A percentile compares a stretch with the other conserved stretches of the same genome.
Evolutionary conservation across 2,329 filamentous ascomycete genomes (phyloP).

Genomic region (Beauveria varroae): DNA sequence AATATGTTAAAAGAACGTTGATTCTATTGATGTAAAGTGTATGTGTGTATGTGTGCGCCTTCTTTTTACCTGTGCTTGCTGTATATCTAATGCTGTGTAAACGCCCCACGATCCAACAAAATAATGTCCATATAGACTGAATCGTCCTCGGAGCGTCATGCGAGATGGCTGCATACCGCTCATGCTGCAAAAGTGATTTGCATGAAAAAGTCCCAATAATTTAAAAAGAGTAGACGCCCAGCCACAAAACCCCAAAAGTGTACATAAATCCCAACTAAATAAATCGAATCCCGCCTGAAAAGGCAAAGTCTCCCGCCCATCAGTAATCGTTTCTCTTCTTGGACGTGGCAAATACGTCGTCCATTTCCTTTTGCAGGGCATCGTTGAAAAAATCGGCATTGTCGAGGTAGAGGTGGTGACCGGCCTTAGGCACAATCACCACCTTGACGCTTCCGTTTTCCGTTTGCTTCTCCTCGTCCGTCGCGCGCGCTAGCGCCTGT

Average conservation of each 20-base stretch:
- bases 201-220: not conserved
- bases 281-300: too few species aligned
- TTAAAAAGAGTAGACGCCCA: not conserved
- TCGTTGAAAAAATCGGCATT: conserved; percentile 52
- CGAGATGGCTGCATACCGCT: not conserved
- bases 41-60: not conserved
- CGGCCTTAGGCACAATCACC: conserved; percentile 58
- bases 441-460: conserved; percentile 83
- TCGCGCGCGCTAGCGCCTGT: conserved; percentile 53
- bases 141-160: not conserved
- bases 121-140: not conserved
- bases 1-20: too few species aligned
- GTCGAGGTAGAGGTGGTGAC: conserved; percentile 54
- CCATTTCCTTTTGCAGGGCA: conserved; percentile 44
- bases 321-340: conserved; percentile 11
- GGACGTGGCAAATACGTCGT: conserved; percentile 34
- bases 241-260: not conserved
- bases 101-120: not conserved
- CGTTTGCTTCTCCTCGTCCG: conserved; percentile 56
- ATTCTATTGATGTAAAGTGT: not conserved
- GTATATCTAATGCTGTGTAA: not conserved
- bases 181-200: not conserved
- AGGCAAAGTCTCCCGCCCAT: not conserved
- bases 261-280: too few species aligned
- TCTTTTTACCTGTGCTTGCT: not conserved